Percentiles rank a stretch among this genome's conserved stretches.
phyloP scores from a whole-genome alignment of 495 filamentous ascomycete genomes.

The Apiosordaria backusii region DNA sequence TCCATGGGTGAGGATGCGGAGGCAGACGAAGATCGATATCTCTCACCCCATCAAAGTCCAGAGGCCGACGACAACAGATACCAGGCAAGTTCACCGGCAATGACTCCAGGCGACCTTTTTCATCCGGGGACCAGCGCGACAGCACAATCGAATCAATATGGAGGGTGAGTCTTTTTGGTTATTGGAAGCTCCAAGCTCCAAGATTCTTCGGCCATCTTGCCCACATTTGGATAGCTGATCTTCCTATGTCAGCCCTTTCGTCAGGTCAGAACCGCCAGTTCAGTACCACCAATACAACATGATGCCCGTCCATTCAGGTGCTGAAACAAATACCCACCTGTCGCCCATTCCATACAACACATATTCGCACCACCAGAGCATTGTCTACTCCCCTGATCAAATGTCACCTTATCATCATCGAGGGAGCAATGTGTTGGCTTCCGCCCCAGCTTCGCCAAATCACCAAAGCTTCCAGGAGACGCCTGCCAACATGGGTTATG shows the following conservation, averaged over 20 bases:
- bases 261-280: not conserved
- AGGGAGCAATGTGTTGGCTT: not conserved
- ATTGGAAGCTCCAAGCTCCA: not conserved
- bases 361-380: not conserved
- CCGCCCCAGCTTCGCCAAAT: not conserved
- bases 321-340: not conserved
- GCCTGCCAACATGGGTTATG: not conserved
- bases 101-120: not conserved
- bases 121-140: not conserved
- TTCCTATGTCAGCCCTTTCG: not conserved
- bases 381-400: not conserved
- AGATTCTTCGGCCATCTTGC: not conserved
- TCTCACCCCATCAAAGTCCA: constrained; percentile 6
- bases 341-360: not conserved
- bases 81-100: not conserved
- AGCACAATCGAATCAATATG: not conserved
- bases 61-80: constrained; percentile 5
- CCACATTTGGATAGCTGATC: not conserved
- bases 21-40: constrained; percentile 6
- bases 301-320: not conserved
- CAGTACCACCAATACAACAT: not conserved
- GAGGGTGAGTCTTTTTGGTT: not conserved
- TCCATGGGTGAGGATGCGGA: constrained; percentile 12
- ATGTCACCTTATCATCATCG: not conserved
- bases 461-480: not conserved